Evolutionary conservation across 331 rosid genomes (phyloP).

Genomic region (Acacia pycnantha): DNA sequence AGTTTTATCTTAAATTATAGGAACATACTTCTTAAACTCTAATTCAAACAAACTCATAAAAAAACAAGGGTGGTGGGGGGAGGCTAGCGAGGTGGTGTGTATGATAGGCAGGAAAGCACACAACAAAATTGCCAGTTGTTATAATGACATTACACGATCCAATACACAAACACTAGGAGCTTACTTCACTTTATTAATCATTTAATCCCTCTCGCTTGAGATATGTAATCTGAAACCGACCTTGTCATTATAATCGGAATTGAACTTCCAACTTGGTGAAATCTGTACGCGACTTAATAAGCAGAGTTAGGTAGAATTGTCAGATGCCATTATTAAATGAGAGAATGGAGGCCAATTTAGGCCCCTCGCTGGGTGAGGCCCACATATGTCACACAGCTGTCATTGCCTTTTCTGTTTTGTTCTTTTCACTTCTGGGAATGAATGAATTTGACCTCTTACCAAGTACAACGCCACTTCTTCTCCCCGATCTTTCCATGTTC

Average conservation of each 20-base stretch:
- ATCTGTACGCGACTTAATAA: neutral
- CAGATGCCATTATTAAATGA: constrained; percentile 25
- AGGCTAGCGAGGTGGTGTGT: neutral
- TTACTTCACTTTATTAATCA: neutral
- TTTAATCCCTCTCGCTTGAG: neutral
- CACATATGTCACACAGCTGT: constrained; percentile 1
- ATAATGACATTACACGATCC: constrained; percentile 18
- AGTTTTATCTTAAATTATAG: too few species aligned
- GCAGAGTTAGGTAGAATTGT: constrained; percentile 25
- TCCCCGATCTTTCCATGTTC: neutral
- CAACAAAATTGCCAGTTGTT: constrained; percentile 36
- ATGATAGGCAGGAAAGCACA: constrained; percentile 25
- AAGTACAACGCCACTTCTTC: neutral
- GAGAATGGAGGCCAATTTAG: neutral
- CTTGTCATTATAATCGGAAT: constrained; percentile 10
- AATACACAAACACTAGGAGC: neutral
- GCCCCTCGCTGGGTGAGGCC: constrained; percentile 1
- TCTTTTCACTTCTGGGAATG: constrained; percentile 3
- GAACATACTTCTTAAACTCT: neutral
- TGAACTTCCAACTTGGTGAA: constrained; percentile 11
- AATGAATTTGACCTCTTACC: neutral
- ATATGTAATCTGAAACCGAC: neutral
- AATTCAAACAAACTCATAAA: too few species aligned
- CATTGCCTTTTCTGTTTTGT: neutral
- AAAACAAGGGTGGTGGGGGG: constrained; percentile 11